Evolutionary conservation across 2,329 filamentous ascomycete genomes (phyloP), one percentile per base, ranked within the genome.

Genomic region (Xylaria sp.): DNA sequence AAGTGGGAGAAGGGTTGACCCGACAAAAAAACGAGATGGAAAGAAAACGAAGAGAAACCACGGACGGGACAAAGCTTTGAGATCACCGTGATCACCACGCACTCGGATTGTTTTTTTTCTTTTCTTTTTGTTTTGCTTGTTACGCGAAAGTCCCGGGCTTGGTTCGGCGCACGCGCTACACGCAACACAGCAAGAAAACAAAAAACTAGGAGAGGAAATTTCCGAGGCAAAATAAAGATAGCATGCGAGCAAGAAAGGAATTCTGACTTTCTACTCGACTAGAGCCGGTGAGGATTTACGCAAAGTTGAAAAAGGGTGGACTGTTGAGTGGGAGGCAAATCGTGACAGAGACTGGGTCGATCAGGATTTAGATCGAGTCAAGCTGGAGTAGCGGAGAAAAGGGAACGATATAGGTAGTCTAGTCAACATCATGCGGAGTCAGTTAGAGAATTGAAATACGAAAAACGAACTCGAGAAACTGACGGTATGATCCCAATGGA

Each of bases 351-450:
- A 60, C 45, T 45, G 45, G 27, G 27, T 55, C 57, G 45, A 58
- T 54, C 45, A 30, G 14, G 54, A 51, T 53, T 50, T 58, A 30
- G 39, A 62, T 57, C 50, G 45, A 57, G 56, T 61, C 61, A 39
- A 39, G 50, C 57, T 57, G 54, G 47, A 53, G 59, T 24, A 45
- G 47, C 59, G 42, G 51, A 55, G 66, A 64, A 60, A 27, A 57
- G 21, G 58, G 51, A 59, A 64, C 53, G 47, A 64, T 42, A 39
- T 30, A 69, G 39, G 57, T 67, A 58, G 66, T 64, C 53, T 47
- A 62, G 58, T 66, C 47, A 50, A 69, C 57, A 64, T 54, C 58
- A 45, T 61, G 66, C 61, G 64, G 69, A 66, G 69, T 71, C 66
- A 47, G 48, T 64, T 62, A 50, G 61, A 47, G 68, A 65, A 62